These are phyloP conservation scores for Filobasidium floriforme DNA, from an alignment of 768 basidiomycete species.

Conservation along the genomic window DNA sequence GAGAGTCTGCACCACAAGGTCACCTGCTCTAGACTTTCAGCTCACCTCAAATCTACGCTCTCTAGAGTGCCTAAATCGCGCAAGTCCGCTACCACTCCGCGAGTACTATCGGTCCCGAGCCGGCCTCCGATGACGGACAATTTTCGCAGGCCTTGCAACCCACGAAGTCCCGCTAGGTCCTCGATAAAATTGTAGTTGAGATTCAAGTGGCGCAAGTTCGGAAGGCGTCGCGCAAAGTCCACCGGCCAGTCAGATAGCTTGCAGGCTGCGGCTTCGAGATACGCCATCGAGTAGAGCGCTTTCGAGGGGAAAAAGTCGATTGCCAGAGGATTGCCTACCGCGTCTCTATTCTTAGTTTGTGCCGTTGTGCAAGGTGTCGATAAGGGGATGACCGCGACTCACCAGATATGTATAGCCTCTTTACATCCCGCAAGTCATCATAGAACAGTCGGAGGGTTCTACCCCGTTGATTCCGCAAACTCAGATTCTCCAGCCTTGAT, in stretches of 20 bases:
- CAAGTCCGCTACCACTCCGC: conserved; percentile 64
- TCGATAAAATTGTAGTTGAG: conserved; percentile 90
- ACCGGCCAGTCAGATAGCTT: conserved; percentile 67
- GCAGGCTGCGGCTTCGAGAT: conserved; percentile 86
- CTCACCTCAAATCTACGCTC: conserved; percentile 83
- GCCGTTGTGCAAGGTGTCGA: conserved; percentile 49
- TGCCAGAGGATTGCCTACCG: conserved; percentile 42
- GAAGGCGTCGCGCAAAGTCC: conserved; percentile 58
- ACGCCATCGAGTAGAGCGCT: conserved; percentile 78
- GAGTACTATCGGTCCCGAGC: conserved; percentile 58
- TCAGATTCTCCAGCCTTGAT: conserved; percentile 75
- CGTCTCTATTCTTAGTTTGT: neutral
- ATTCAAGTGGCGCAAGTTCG: conserved; percentile 84
- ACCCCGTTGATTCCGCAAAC: conserved; percentile 70
- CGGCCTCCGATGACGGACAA: conserved; percentile 75
- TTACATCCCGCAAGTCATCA: conserved; percentile 74
- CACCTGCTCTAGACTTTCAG: neutral
- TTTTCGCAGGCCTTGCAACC: conserved; percentile 68
- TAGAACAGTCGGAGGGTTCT: conserved; percentile 26
- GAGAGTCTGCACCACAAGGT: too few relatives aligned
- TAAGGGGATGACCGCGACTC: conserved; percentile 44
- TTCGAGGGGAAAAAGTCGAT: conserved; percentile 50
- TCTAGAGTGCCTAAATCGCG: conserved; percentile 70
- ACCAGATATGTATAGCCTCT: conserved; percentile 92
- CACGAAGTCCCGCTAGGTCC: conserved; percentile 63